These are phyloP conservation scores for Astrocystis sublimbata DNA, from an alignment of 495 filamentous ascomycete genomes.

Conservation along the genomic window DNA sequence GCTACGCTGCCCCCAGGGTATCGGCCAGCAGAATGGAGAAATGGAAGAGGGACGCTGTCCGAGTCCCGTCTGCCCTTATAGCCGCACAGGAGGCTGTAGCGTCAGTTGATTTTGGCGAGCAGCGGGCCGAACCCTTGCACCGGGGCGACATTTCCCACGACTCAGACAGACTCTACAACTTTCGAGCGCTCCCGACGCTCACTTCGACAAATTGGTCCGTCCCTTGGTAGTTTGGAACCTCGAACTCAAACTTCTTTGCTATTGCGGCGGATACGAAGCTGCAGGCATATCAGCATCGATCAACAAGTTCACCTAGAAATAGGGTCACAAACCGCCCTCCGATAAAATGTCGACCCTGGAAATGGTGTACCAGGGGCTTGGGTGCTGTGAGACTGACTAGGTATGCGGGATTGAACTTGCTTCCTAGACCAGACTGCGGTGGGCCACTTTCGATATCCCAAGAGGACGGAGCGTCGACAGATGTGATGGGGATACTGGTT, in stretches of 20 bases:
- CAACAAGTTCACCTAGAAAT: not conserved
- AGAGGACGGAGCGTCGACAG: conserved; percentile 88
- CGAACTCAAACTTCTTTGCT: conserved; percentile 82
- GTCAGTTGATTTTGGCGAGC: conserved; percentile 39
- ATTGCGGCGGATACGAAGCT: conserved; percentile 81
- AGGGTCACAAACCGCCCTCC: conserved; percentile 64
- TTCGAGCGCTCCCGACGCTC: conserved; percentile 53
- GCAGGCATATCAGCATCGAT: conserved; percentile 23
- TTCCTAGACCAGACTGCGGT: conserved; percentile 73
- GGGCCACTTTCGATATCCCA: conserved; percentile 92
- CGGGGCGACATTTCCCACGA: conserved; percentile 2
- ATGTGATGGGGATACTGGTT: conserved; percentile 73
- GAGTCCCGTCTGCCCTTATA: conserved; percentile 52
- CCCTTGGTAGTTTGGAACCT: conserved; percentile 80
- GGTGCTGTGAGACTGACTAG: conserved; percentile 91
- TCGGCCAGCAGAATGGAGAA: conserved; percentile 32
- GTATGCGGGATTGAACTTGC: conserved; percentile 72
- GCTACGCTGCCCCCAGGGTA: conserved; percentile 43
- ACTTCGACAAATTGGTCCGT: conserved; percentile 89
- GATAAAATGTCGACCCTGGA: conserved; percentile 83
- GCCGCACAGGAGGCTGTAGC: conserved; percentile 46
- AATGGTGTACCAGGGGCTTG: conserved; percentile 86
- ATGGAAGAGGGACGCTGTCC: conserved; percentile 52
- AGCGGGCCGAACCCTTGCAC: not conserved
- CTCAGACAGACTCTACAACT: conserved; percentile 45